Conservation (phyloP, 768 basidiomycete species). For the Thelephora ganbajun region DNA sequence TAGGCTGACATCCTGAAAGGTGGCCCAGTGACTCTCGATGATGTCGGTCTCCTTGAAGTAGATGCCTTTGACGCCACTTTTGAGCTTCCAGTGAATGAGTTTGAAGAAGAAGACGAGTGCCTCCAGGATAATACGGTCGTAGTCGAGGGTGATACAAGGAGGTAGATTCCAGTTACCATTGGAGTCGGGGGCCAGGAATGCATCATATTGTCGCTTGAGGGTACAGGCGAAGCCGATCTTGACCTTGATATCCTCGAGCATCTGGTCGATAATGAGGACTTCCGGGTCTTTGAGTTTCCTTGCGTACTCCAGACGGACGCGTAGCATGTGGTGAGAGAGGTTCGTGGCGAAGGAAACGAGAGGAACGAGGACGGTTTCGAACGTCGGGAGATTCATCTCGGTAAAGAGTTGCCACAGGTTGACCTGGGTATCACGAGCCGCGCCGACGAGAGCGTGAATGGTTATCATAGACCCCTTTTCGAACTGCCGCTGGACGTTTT, state of each 20-base stretch:
- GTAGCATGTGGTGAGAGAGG: constrained; percentile 83
- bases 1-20: constrained; percentile 85
- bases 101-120: constrained; percentile 84
- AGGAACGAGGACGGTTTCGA: constrained; percentile 78
- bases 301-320: constrained; percentile 80
- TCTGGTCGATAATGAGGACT: constrained; percentile 83
- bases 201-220: constrained; percentile 89
- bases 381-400: constrained; percentile 84
- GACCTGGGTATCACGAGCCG: constrained; percentile 79
- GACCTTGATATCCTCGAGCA: constrained; percentile 84
- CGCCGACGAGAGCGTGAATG: constrained; percentile 74
- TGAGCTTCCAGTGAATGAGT: constrained; percentile 90
- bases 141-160: constrained; percentile 78
- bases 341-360: constrained; percentile 95
- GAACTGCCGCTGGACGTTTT: constrained; percentile 89
- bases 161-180: constrained; percentile 83
- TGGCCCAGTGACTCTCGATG: constrained; percentile 93
- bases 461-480: constrained; percentile 81
- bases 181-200: constrained; percentile 78
- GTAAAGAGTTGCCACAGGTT: constrained; percentile 61
- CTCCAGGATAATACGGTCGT: constrained; percentile 80
- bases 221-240: constrained; percentile 86
- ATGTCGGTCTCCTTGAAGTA: constrained; percentile 98
- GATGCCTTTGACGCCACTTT: constrained; percentile 81
- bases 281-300: constrained; percentile 81